Evolutionary conservation across 2,329 filamentous ascomycete genomes (phyloP).

Genomic region (Cadophora malorum): DNA sequence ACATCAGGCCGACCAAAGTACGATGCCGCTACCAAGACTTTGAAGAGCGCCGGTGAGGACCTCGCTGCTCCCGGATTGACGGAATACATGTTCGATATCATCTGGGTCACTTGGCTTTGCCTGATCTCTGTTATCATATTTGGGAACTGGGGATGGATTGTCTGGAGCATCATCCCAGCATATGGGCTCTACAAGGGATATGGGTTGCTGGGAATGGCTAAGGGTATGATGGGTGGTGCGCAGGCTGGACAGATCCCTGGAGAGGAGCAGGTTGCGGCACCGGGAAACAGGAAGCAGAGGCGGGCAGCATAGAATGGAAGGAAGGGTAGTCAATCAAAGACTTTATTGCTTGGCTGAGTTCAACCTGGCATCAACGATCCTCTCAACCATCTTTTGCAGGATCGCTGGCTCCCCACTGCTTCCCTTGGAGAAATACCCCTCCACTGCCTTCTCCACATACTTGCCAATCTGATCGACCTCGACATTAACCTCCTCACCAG

Average conservation of each 20-base stretch:
- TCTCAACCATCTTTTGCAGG: slow-evolving; percentile 75
- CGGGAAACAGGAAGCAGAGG: slow-evolving; percentile 45
- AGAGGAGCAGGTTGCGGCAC: slow-evolving; percentile 38
- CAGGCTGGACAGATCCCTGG: slow-evolving; percentile 37
- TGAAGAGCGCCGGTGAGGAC: slow-evolving; percentile 84
- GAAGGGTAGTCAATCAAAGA: slow-evolving; percentile 4
- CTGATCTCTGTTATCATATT: slow-evolving; percentile 74
- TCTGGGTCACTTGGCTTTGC: slow-evolving; percentile 92
- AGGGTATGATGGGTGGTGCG: slow-evolving; percentile 45
- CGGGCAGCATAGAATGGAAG: slow-evolving; percentile 36
- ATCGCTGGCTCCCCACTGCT: slow-evolving; percentile 60
- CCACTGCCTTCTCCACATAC: slow-evolving; percentile 88
- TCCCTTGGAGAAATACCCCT: slow-evolving; percentile 73
- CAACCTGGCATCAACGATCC: slow-evolving; percentile 75
- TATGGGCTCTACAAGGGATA: slow-evolving; percentile 46
- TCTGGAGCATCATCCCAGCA: slow-evolving; percentile 52
- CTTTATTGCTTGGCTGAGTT: slow-evolving; percentile 29
- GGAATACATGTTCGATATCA: slow-evolving; percentile 96
- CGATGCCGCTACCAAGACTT: slow-evolving; percentile 54
- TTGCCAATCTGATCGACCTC: slow-evolving; percentile 64
- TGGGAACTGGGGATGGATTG: slow-evolving; percentile 80
- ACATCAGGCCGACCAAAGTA: slow-evolving; percentile 80
- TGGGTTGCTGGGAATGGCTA: slow-evolving; percentile 44
- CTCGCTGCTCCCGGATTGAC: slow-evolving; percentile 86
- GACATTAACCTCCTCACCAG: slow-evolving; percentile 47